Evolutionary conservation across 495 filamentous ascomycete genomes (phyloP).

Genomic region (Sordaria brevicollis): DNA sequence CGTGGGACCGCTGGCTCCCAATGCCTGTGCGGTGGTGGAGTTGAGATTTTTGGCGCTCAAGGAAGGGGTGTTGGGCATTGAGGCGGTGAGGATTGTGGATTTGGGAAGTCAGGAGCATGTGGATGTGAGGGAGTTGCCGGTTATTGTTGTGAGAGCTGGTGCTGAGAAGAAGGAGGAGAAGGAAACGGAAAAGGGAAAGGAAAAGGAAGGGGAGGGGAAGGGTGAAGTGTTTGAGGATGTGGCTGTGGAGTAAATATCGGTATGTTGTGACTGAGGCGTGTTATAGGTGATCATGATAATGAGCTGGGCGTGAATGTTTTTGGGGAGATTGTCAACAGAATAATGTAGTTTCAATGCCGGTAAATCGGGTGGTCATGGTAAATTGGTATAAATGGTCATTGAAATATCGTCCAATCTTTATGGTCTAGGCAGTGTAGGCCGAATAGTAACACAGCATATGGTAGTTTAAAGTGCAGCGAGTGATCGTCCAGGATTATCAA

Average conservation of each 20-base stretch:
- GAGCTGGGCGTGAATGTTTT: background rate
- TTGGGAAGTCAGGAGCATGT: slow-evolving; percentile 69
- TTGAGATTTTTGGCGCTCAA: slow-evolving; percentile 69
- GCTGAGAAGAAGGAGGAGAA: slow-evolving; percentile 19
- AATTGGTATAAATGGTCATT: background rate
- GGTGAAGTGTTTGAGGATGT: background rate
- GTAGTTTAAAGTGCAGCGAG: background rate
- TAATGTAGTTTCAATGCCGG: background rate
- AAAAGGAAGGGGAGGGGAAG: background rate
- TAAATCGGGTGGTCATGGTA: background rate
- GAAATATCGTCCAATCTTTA: background rate
- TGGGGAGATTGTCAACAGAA: background rate
- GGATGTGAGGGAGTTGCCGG: slow-evolving; percentile 72
- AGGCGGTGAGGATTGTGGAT: slow-evolving; percentile 76
- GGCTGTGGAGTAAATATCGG: background rate
- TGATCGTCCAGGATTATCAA: background rate
- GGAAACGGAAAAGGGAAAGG: slow-evolving; percentile 22
- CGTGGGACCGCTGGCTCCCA: slow-evolving; percentile 66
- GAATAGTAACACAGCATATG: background rate
- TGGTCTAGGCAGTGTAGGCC: background rate
- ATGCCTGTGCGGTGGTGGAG: slow-evolving; percentile 71
- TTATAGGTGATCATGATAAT: background rate
- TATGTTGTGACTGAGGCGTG: background rate
- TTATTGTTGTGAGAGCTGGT: slow-evolving; percentile 43
- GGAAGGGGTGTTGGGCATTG: slow-evolving; percentile 64